These are phyloP conservation scores for Beauveria caledonica DNA, from an alignment of 2,329 filamentous ascomycete genomes.

Conservation along the genomic window DNA sequence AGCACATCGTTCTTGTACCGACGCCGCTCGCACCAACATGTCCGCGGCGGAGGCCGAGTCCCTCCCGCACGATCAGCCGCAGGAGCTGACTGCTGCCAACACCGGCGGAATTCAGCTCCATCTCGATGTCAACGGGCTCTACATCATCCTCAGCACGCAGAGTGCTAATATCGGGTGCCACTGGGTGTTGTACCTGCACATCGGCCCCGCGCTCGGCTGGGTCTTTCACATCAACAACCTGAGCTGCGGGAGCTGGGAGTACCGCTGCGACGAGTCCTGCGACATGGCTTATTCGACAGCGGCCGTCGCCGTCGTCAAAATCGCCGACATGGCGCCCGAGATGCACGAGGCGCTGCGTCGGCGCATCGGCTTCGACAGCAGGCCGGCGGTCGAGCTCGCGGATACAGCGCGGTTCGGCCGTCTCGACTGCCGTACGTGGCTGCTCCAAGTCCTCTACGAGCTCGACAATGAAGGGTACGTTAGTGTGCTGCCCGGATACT, in stretches of 20 bases:
- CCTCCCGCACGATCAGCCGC: not conserved
- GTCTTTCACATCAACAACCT: slow-evolving; percentile 4
- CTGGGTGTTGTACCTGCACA: slow-evolving; percentile 7
- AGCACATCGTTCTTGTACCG: not conserved
- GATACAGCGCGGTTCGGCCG: slow-evolving; percentile 10
- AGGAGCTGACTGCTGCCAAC: not conserved
- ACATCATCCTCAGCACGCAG: slow-evolving; percentile 5
- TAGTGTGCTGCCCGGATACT: slow-evolving; percentile 7
- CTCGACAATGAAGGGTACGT: slow-evolving; percentile 15
- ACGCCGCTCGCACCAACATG: not conserved
- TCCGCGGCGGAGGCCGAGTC: not conserved
- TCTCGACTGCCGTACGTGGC: slow-evolving; percentile 11
- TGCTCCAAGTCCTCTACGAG: slow-evolving; percentile 12
- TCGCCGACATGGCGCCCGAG: slow-evolving; percentile 7
- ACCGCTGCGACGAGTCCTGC: not conserved
- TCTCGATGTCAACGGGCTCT: slow-evolving; percentile 6
- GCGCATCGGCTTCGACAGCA: not conserved
- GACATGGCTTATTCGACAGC: not conserved
- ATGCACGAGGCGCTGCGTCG: slow-evolving; percentile 4
- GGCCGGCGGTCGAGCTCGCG: not conserved
- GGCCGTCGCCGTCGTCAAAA: slow-evolving; percentile 4
- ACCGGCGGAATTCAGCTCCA: not conserved
- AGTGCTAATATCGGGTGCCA: not conserved
- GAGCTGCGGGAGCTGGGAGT: not conserved
- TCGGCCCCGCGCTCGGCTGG: not conserved